Base-by-base conservation (phyloP, 495 filamentous ascomycete genomes). In the Polyplosphaeria fusca region DNA sequence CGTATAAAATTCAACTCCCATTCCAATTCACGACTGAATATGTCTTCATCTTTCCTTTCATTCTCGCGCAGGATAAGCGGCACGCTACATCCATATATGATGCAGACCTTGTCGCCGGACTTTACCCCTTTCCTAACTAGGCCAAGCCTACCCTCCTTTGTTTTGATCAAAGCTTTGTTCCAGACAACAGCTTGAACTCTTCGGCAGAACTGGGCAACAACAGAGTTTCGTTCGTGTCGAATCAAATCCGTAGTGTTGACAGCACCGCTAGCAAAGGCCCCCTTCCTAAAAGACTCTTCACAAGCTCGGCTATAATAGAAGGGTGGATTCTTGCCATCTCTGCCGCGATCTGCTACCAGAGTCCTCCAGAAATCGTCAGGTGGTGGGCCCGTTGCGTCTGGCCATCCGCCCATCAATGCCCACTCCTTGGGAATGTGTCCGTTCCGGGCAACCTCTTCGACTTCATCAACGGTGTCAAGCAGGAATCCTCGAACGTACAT, bases 291-390 rank as follows among this genome's bases (percentile, higher is more conserved):
- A 11, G 60, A 16, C n/a, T 65, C 37, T 20, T 48, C 18, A 25
- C 59, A 71, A 14, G 62, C 69, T 32, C 61, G 61, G 23, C 55
- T 26, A 55, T 68, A 77, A 54, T 71, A 77, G 20, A 61, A 43
- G 1, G 66, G 68, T 5, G 71, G 67, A 57, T 72, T 70, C 25
- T 61, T 55, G 25, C 67, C 61, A 41, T 68, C 45, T 37, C 42
- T 56, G n/a, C 71, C 70, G 23, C 75, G 47, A 54, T 76, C 71
- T 23, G 66, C 73, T 0, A 77, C 73, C 0, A 77, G 41, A 0
- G 75, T 76, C 1, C 74, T 52, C 74, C 72, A 76, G 41, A 76
- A 71, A 7, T 64, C 63, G 4, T 74, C 71, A 0, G 70, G 70
- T 4, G 68, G 66, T 30, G 65, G 49, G 40, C 57, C 40, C 2